Evolutionary conservation across 2,329 filamentous ascomycete genomes (phyloP).

Genomic region (Teratosphaeria viscida): DNA sequence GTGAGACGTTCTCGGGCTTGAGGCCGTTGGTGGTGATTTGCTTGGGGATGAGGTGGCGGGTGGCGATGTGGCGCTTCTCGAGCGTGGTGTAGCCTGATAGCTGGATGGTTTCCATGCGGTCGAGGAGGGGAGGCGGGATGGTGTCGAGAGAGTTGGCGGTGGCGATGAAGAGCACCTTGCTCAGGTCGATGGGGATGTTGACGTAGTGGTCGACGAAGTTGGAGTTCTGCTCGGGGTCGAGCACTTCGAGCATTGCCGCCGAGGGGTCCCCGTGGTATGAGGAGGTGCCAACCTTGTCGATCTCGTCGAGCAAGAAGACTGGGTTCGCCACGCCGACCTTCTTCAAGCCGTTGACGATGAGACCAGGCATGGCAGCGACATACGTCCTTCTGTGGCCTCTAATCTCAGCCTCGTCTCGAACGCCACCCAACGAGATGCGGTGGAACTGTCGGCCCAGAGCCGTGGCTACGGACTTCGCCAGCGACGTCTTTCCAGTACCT

Average conservation of each 20-base stretch:
- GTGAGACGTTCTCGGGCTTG: conserved; percentile 58
- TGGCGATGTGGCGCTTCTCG: conserved; percentile 92
- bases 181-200: conserved; percentile 88
- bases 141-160: conserved; percentile 93
- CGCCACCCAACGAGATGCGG: conserved; percentile 88
- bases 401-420: conserved; percentile 94
- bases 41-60: conserved; percentile 88
- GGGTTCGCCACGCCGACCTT: conserved; percentile 95
- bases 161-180: conserved; percentile 94
- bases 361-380: conserved; percentile 95
- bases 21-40: conserved; percentile 88
- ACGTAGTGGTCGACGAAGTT: conserved; percentile 94
- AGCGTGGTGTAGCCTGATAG: conserved; percentile 92
- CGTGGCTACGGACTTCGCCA: conserved; percentile 85
- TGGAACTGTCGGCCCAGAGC: conserved; percentile 93
- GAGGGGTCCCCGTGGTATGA: conserved; percentile 94
- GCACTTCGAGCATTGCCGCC: conserved; percentile 93
- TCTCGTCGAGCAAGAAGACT: conserved; percentile 91
- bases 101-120: conserved; percentile 93
- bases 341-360: conserved; percentile 85
- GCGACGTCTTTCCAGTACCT: conserved; percentile 89
- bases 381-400: conserved; percentile 90
- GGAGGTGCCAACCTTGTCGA: conserved; percentile 86
- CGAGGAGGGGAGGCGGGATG: conserved; percentile 84
- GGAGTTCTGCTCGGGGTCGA: conserved; percentile 95